Conservation (phyloP, 2,329 filamentous ascomycete species). For the Fusarium sp. region DNA sequence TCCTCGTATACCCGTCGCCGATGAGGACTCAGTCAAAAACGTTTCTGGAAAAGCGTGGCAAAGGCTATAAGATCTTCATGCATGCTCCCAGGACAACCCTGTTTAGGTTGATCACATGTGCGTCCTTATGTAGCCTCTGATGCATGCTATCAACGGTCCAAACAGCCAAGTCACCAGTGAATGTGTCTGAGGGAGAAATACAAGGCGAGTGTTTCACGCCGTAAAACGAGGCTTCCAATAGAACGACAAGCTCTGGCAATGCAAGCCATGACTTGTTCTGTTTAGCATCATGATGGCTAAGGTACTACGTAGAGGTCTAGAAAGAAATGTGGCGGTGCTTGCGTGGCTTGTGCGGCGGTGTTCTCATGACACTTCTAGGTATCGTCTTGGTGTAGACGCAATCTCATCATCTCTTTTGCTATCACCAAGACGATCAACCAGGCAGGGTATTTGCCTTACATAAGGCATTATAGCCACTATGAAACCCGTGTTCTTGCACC, state of each 20-base stretch:
- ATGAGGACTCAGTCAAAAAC: too few relatives aligned
- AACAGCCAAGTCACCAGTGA: background rate
- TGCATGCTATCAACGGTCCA: background rate
- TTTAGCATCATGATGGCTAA: background rate
- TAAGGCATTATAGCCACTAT: too few relatives aligned
- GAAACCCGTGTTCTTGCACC: too few relatives aligned
- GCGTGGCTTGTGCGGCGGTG: constrained; percentile 29
- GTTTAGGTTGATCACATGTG: constrained; percentile 20
- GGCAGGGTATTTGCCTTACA: too few relatives aligned
- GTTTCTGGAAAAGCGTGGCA: background rate
- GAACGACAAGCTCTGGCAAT: background rate
- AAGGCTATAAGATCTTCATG: constrained; percentile 13
- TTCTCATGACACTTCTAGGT: background rate
- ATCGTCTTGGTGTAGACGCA: too few relatives aligned
- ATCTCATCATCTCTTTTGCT: too few relatives aligned
- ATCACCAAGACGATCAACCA: too few relatives aligned
- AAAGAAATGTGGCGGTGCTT: constrained; percentile 29
- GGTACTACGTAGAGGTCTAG: background rate
- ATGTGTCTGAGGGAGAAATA: too few relatives aligned
- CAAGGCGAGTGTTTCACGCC: background rate
- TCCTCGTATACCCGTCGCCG: too few relatives aligned
- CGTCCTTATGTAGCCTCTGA: background rate
- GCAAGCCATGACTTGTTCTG: background rate
- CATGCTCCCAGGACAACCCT: background rate
- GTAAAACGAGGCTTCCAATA: background rate